Percentiles rank a stretch among this genome's conserved stretches.
Evolutionary conservation across 371 early-diverging fungal genomes (phyloP).

Genomic region (Nematocida homosporus): DNA sequence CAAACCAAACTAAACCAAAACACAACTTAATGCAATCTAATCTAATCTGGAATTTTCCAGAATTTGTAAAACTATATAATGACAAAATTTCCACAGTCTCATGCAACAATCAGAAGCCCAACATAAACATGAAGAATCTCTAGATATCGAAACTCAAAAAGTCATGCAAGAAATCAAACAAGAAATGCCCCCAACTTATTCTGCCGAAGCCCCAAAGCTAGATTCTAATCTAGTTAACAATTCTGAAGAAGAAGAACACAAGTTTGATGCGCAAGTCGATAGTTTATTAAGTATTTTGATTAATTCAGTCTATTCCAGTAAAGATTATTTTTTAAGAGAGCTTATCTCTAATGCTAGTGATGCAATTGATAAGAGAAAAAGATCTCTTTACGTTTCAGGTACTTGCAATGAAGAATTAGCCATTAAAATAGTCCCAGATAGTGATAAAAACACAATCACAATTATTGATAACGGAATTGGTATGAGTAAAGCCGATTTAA

Average conservation of each 20-base stretch:
- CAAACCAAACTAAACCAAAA: too few species aligned
- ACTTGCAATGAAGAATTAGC: constrained; percentile 70
- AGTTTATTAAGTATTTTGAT: constrained; percentile 84
- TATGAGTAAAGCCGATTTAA: constrained; percentile 90
- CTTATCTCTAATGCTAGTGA: constrained; percentile 86
- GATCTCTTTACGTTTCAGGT: constrained; percentile 72
- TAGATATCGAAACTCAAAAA: constrained; percentile 39
- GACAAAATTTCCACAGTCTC: neutral
- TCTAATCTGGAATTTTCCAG: too few species aligned
- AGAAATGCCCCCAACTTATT: constrained; percentile 18
- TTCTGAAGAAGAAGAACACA: constrained; percentile 67
- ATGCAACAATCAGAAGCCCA: neutral
- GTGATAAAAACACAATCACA: constrained; percentile 70
- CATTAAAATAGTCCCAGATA: constrained; percentile 78
- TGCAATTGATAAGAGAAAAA: constrained; percentile 85
- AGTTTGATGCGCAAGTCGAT: constrained; percentile 78
- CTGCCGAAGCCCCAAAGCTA: neutral
- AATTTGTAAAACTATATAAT: too few species aligned
- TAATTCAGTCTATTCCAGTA: constrained; percentile 79
- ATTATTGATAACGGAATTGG: constrained; percentile 89
- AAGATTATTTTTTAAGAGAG: constrained; percentile 88
- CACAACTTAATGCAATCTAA: too few species aligned
- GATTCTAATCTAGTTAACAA: constrained; percentile 10
- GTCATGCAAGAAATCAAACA: constrained; percentile 47
- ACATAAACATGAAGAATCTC: constrained; percentile 16